Evolutionary conservation across 108 stramenopile genomes (phyloP).

Genomic region (Discostella stelligeroides): DNA sequence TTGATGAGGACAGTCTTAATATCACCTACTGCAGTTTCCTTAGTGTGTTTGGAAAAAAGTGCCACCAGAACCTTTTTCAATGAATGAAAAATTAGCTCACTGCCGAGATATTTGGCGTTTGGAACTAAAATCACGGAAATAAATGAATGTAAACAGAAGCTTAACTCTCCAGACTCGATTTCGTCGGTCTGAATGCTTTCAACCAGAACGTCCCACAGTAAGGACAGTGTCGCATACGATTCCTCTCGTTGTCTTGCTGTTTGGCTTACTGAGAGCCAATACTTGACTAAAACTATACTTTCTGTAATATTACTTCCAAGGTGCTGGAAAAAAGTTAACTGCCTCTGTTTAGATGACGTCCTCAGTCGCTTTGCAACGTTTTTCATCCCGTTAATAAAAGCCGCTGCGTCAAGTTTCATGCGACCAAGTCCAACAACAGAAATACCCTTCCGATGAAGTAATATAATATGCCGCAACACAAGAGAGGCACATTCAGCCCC

Average conservation of each 20-base stretch:
- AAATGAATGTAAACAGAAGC: conserved; percentile 58
- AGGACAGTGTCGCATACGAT: conserved; percentile 39
- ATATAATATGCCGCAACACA: conserved; percentile 42
- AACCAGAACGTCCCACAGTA: conserved; percentile 52
- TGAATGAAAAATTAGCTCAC: conserved; percentile 17
- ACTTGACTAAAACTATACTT: conserved; percentile 49
- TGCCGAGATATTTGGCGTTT: conserved; percentile 23
- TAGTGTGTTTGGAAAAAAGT: conserved; percentile 36
- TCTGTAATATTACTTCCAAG: conserved; percentile 65
- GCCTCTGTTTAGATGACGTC: conserved; percentile 12
- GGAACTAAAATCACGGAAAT: conserved; percentile 41
- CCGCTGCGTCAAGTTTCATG: conserved; percentile 18
- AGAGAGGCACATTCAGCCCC: conserved; percentile 37
- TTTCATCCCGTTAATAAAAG: conserved; percentile 48
- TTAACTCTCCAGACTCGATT: conserved; percentile 41
- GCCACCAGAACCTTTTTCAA: conserved; percentile 22
- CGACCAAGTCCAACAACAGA: conserved; percentile 31
- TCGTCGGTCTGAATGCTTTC: conserved; percentile 29
- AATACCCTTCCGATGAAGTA: conserved; percentile 33
- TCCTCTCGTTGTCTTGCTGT: conserved; percentile 40
- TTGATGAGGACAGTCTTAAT: conserved; percentile 33
- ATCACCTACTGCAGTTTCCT: conserved; percentile 22
- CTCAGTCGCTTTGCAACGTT: conserved; percentile 35
- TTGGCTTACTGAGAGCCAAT: conserved; percentile 45
- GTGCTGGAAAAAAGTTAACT: conserved; percentile 27